Evolutionary conservation across 164 flowering plant species (phyloP).

Genomic region (Berberis thunbergii): DNA sequence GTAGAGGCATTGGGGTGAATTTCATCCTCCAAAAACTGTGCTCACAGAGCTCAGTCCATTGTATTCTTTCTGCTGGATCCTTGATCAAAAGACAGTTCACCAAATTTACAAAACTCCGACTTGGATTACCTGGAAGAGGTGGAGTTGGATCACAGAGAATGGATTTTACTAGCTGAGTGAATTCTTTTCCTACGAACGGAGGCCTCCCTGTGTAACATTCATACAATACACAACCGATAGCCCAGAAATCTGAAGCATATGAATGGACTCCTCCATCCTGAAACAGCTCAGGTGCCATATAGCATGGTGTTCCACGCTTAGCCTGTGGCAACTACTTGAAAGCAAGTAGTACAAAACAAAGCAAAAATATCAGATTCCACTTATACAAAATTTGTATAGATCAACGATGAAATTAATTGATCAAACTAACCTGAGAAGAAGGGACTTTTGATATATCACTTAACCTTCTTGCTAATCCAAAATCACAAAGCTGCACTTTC

Average conservation of each 20-base stretch:
- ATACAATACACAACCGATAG: conserved; percentile 92
- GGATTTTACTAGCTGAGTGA: conserved; percentile 82
- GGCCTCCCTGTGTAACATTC: conserved; percentile 93
- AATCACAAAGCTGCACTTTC: conserved; percentile 78
- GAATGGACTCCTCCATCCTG: conserved; percentile 98
- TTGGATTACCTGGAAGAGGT: conserved; percentile 72
- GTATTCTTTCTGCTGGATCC: conserved; percentile 90
- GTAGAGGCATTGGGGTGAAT: conserved; percentile 43
- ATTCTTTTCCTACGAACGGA: conserved; percentile 82
- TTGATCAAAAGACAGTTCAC: conserved; percentile 71
- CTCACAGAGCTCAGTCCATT: conserved; percentile 80
- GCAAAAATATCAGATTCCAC: neutral
- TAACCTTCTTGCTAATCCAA: conserved; percentile 82
- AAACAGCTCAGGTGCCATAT: conserved; percentile 98
- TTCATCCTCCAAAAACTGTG: conserved; percentile 85
- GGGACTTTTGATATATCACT: conserved; percentile 70
- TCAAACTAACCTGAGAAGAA: conserved; percentile 53
- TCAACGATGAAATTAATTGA: neutral
- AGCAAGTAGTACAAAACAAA: conserved; percentile 4
- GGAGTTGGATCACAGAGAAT: conserved; percentile 78
- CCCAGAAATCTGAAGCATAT: conserved; percentile 97
- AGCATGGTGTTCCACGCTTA: conserved; percentile 95
- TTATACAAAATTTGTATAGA: no score
- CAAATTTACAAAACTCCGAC: conserved; percentile 61
- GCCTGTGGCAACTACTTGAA: conserved; percentile 70